These are phyloP conservation scores for Rhizopogon vulgaris DNA, from an alignment of 768 basidiomycete genomes.

Conservation along the genomic window DNA sequence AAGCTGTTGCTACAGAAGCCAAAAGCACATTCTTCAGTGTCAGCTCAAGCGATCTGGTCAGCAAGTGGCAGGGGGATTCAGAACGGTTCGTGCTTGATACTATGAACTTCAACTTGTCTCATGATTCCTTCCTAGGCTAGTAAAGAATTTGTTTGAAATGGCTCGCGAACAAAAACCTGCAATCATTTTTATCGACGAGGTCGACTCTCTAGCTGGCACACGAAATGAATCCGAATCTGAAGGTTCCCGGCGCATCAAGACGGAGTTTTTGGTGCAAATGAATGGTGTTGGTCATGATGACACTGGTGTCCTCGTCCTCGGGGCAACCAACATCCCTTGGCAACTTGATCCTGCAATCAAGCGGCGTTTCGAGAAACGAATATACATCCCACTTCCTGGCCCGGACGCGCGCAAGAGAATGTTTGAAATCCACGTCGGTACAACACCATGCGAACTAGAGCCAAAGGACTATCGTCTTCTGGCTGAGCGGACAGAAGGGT, in stretches of 20 bases:
- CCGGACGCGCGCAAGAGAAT: slow-evolving; percentile 87
- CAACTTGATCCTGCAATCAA: slow-evolving; percentile 97
- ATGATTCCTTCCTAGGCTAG: slow-evolving; percentile 49
- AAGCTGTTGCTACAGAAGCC: slow-evolving; percentile 98
- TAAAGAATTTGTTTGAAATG: slow-evolving; percentile 94
- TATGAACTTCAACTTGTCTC: not conserved
- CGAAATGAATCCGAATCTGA: slow-evolving; percentile 97
- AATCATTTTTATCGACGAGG: slow-evolving; percentile 99
- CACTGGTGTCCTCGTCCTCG: slow-evolving; percentile 91
- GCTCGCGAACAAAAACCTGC: slow-evolving; percentile 94
- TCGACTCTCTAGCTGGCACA: slow-evolving; percentile 92
- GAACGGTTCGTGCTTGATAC: slow-evolving; percentile 59
- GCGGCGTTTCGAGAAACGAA: slow-evolving; percentile 96
- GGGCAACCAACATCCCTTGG: slow-evolving; percentile 99
- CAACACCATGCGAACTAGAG: slow-evolving; percentile 81
- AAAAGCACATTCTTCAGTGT: slow-evolving; percentile 99
- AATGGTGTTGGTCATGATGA: slow-evolving; percentile 98
- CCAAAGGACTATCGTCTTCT: slow-evolving; percentile 74
- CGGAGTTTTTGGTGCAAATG: slow-evolving; percentile 97
- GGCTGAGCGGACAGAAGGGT: slow-evolving; percentile 86
- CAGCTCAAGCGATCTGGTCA: slow-evolving; percentile 90
- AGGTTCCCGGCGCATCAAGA: slow-evolving; percentile 95
- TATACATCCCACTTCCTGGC: slow-evolving; percentile 96
- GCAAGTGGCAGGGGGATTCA: slow-evolving; percentile 99
- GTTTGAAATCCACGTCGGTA: slow-evolving; percentile 95